Conservation (phyloP, 352 stramenopile species). For the Thalassiosira exigua region DNA sequence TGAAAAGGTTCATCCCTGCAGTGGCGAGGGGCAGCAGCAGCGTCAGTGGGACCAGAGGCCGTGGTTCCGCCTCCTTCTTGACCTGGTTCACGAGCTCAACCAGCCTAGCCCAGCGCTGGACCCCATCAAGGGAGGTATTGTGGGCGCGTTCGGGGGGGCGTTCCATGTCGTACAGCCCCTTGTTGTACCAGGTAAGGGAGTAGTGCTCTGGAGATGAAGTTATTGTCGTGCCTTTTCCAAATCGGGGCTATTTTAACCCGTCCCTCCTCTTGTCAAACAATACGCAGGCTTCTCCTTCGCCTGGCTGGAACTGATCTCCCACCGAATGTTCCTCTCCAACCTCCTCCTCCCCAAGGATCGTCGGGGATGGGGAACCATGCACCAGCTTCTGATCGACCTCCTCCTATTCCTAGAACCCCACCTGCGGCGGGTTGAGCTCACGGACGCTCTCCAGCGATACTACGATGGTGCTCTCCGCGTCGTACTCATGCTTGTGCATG, state of each 20-base stretch:
- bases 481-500: slow-evolving; percentile 97
- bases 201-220: too few species aligned
- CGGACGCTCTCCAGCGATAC: slow-evolving; percentile 91
- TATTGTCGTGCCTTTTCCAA: too few species aligned
- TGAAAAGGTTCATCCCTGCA: too few species aligned
- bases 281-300: slow-evolving; percentile 95
- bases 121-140: slow-evolving; percentile 90
- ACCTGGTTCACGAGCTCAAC: slow-evolving; percentile 97
- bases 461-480: slow-evolving; percentile 99
- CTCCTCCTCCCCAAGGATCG: slow-evolving; percentile 92
- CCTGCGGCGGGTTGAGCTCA: slow-evolving; percentile 90
- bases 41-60: slow-evolving; percentile 95
- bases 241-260: too few species aligned
- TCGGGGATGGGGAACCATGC: slow-evolving; percentile 96
- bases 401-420: slow-evolving; percentile 98
- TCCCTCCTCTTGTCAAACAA: too few species aligned
- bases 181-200: slow-evolving; percentile 88
- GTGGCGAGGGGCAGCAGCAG: slow-evolving; percentile 33
- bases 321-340: slow-evolving; percentile 98
- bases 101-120: slow-evolving; percentile 93
- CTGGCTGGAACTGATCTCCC: slow-evolving; percentile 98
- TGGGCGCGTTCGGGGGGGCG: slow-evolving; percentile 96
- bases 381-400: slow-evolving; percentile 97
- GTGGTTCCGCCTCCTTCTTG: slow-evolving; percentile 98
- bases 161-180: slow-evolving; percentile 97